Conservation (phyloP, 257 asterid genomes). For the Primulina huaijiensis region DNA sequence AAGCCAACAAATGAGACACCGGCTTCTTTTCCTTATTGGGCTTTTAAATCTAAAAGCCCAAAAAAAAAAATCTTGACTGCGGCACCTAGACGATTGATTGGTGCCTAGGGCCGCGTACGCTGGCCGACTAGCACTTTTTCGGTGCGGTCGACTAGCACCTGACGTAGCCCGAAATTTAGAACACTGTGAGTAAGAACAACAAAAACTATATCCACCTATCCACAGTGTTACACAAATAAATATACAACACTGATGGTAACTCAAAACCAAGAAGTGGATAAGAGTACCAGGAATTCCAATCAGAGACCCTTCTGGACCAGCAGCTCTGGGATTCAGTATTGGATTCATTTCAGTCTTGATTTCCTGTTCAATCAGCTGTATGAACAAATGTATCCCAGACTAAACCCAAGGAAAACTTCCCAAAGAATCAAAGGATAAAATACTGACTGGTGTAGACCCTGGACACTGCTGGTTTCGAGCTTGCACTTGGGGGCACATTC, state of each 20-base stretch:
- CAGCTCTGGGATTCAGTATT: slow-evolving; percentile 68
- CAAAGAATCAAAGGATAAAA: slow-evolving; percentile 23
- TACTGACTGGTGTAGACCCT: slow-evolving; percentile 81
- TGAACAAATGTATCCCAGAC: no score
- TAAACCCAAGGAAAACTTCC: neutral
- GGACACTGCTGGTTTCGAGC: slow-evolving; percentile 88
- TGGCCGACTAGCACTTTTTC: no score
- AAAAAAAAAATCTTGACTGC: no score
- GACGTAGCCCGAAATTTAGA: no score
- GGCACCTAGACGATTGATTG: no score
- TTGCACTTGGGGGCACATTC: slow-evolving; percentile 91
- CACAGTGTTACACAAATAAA: neutral
- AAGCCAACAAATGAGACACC: no score
- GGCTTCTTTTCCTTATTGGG: no score
- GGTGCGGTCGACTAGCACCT: no score
- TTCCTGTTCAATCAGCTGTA: slow-evolving; percentile 49
- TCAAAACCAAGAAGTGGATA: neutral
- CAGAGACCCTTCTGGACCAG: slow-evolving; percentile 86
- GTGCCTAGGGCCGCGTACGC: no score
- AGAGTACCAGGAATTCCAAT: slow-evolving; percentile 74
- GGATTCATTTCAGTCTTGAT: slow-evolving; percentile 89
- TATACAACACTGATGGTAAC: neutral
- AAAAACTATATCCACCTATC: slow-evolving; percentile 9
- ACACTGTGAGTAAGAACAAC: no score
- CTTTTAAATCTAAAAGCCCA: no score